Percentiles rank a stretch among this genome's conserved stretches.
These are phyloP conservation scores for Colletotrichum kahawae DNA, from an alignment of 2,329 filamentous ascomycete species.

Conservation along the genomic window DNA sequence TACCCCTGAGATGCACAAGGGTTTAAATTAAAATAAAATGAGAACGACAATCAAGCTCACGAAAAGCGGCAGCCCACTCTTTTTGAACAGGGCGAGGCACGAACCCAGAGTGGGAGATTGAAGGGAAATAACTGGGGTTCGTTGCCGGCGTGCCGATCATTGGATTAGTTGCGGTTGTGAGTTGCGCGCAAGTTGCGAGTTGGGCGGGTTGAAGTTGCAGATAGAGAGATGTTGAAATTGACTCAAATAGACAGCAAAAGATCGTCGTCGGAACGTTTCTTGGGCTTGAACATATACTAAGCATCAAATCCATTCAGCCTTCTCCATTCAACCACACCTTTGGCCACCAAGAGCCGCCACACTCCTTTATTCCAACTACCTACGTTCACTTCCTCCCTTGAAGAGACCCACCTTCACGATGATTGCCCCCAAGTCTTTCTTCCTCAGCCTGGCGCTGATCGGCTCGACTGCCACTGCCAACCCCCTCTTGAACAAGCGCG, in stretches of 20 bases:
- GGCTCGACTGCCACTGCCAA: neutral
- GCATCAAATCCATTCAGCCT: neutral
- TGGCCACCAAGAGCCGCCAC: neutral
- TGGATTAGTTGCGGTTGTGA: neutral
- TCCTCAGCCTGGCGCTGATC: neutral
- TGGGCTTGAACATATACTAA: neutral
- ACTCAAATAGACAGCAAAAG: neutral
- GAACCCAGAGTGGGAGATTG: neutral
- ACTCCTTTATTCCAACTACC: neutral
- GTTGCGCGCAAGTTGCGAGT: neutral
- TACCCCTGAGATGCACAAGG: neutral
- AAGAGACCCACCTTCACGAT: neutral
- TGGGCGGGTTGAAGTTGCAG: neutral
- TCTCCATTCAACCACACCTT: neutral
- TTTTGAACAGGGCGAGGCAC: neutral
- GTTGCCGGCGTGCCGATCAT: neutral
- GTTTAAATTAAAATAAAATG: neutral
- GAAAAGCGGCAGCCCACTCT: neutral
- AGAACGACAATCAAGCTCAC: neutral
- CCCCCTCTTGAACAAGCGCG: neutral
- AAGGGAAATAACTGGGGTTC: neutral
- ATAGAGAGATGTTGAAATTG: neutral
- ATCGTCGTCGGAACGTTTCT: neutral
- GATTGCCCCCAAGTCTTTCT: neutral
- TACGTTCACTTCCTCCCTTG: neutral